phyloP scores from a whole-genome alignment of 805 yeast species.

The Cyberlindnera bimundalis region DNA sequence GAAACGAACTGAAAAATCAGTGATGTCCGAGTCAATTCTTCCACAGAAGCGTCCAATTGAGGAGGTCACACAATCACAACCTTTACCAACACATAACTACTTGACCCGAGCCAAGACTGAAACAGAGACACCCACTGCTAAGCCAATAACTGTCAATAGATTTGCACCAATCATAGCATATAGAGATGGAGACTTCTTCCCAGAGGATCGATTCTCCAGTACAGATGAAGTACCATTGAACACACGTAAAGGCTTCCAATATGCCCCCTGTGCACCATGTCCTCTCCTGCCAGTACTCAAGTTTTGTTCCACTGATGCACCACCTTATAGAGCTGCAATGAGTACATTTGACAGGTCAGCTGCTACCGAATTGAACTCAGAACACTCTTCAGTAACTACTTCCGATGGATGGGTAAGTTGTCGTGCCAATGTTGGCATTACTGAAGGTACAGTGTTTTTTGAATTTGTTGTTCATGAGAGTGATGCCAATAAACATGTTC shows the following conservation, averaged over 20 bases:
- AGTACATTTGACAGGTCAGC: slow-evolving; percentile 68
- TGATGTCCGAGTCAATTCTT: neutral
- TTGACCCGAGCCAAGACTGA: slow-evolving; percentile 10
- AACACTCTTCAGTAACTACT: slow-evolving; percentile 47
- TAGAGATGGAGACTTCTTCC: slow-evolving; percentile 20
- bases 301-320: slow-evolving; percentile 70
- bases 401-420: slow-evolving; percentile 77
- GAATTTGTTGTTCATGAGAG: slow-evolving; percentile 59
- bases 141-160: slow-evolving; percentile 18
- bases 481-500: slow-evolving; percentile 50
- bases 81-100: slow-evolving; percentile 4
- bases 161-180: slow-evolving; percentile 25
- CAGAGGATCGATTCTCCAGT: slow-evolving; percentile 33
- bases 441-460: slow-evolving; percentile 78
- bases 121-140: neutral
- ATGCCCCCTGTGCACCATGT: slow-evolving; percentile 73
- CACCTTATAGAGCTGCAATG: slow-evolving; percentile 57
- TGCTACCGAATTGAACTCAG: slow-evolving; percentile 44
- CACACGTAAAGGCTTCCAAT: slow-evolving; percentile 69
- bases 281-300: slow-evolving; percentile 52
- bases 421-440: slow-evolving; percentile 67
- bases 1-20: neutral
- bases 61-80: neutral
- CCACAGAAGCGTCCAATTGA: neutral
- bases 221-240: slow-evolving; percentile 81